These are phyloP conservation scores for Kalanchoe fedtschenkoi DNA, from an alignment of 164 flowering plant species.

Conservation along the genomic window DNA sequence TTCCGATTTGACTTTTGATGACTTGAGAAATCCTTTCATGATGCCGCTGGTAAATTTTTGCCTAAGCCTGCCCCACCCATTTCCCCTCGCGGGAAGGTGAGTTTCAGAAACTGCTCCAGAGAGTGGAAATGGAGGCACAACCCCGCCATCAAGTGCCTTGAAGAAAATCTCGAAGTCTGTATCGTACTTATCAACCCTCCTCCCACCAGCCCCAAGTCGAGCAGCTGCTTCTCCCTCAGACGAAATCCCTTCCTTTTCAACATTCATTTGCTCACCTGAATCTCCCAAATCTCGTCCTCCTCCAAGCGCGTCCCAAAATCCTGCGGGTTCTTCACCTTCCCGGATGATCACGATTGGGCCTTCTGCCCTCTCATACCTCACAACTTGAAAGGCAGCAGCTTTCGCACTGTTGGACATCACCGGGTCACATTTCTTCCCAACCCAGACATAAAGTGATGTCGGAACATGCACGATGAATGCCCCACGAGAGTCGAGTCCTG, in stretches of 20 bases:
- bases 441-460: slow-evolving; percentile 62
- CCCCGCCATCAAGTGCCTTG: slow-evolving; percentile 62
- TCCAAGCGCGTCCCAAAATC: slow-evolving; percentile 62
- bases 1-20: slow-evolving; percentile 26
- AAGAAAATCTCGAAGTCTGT: slow-evolving; percentile 56
- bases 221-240: slow-evolving; percentile 6
- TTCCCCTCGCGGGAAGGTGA: slow-evolving; percentile 55
- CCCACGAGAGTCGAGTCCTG: slow-evolving; percentile 70
- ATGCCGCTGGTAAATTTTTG: slow-evolving; percentile 40
- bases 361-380: slow-evolving; percentile 59
- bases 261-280: slow-evolving; percentile 12
- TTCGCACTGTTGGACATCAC: slow-evolving; percentile 52
- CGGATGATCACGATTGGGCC: slow-evolving; percentile 37
- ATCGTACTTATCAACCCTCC: slow-evolving; percentile 47
- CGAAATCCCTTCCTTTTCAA: slow-evolving; percentile 1
- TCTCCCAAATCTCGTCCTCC: slow-evolving; percentile 19
- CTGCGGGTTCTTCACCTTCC: slow-evolving; percentile 62
- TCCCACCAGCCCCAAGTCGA: slow-evolving; percentile 21
- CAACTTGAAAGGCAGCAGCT: slow-evolving; percentile 58
- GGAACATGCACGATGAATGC: slow-evolving; percentile 74
- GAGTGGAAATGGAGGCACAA: slow-evolving; percentile 52
- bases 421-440: slow-evolving; percentile 39
- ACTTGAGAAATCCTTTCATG: slow-evolving; percentile 41
- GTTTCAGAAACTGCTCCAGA: slow-evolving; percentile 45
- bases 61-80: slow-evolving; percentile 59